Percentiles rank a stretch among this genome's conserved stretches.
These are phyloP conservation scores for Lyophyllum atratum DNA, from an alignment of 768 basidiomycete species.

Conservation along the genomic window DNA sequence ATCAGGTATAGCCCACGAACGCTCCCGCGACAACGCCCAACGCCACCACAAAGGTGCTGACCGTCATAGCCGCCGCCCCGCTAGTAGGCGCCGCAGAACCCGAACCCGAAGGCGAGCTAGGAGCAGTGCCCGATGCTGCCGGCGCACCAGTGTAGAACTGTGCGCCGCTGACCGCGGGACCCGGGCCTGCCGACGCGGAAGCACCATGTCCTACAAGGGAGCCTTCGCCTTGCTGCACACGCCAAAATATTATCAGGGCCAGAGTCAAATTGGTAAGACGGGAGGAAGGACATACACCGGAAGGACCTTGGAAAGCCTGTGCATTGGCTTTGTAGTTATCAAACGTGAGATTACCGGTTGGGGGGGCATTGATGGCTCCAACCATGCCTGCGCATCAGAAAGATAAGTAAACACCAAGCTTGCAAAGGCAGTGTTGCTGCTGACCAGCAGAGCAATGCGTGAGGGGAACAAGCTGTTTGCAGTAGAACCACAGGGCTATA, in stretches of 20 bases:
- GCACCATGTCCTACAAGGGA: slow-evolving; percentile 48
- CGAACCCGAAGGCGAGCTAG: neutral
- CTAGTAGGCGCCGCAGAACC: neutral
- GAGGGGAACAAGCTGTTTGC: slow-evolving; percentile 43
- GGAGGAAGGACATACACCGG: slow-evolving; percentile 33
- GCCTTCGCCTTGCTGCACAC: slow-evolving; percentile 39
- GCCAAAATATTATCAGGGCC: neutral
- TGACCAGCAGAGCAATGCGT: slow-evolving; percentile 43
- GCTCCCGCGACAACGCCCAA: slow-evolving; percentile 1
- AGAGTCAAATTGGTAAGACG: neutral
- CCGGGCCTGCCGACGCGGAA: slow-evolving; percentile 44
- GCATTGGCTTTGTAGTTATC: slow-evolving; percentile 36
- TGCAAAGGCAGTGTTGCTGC: too few species aligned
- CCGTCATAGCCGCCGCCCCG: neutral
- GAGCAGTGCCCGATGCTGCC: slow-evolving; percentile 7
- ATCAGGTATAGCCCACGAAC: neutral
- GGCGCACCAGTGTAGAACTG: slow-evolving; percentile 26
- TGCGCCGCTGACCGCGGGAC: slow-evolving; percentile 38
- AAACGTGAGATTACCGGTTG: slow-evolving; percentile 43
- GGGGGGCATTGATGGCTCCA: slow-evolving; percentile 54
- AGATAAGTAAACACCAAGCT: neutral
- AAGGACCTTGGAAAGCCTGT: slow-evolving; percentile 21
- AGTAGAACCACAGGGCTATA: slow-evolving; percentile 60
- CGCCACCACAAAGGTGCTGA: neutral
- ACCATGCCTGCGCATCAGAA: slow-evolving; percentile 40